phyloP scores from a whole-genome alignment of 352 stramenopile species.

The Pythium periplocum region DNA sequence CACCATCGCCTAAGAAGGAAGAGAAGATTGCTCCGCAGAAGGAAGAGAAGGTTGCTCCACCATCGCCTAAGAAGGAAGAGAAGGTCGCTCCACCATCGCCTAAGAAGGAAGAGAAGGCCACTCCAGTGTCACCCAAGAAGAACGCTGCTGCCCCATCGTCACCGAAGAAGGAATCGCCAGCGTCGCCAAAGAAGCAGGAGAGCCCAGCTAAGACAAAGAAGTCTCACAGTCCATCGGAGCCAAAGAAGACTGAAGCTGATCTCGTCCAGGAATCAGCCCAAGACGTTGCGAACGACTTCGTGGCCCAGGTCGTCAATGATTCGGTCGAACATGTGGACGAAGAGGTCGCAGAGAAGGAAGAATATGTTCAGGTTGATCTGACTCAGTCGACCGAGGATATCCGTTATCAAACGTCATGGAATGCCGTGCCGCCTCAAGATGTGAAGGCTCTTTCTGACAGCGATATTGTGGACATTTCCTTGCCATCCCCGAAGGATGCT shows the following conservation, averaged over 20 bases:
- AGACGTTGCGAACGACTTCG: conserved; percentile 35
- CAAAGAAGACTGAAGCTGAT: conserved; percentile 4
- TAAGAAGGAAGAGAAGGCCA: not conserved
- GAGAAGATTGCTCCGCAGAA: too few relatives aligned
- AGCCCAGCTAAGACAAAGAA: conserved; percentile 9
- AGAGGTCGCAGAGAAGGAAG: conserved; percentile 36
- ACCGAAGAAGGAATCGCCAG: conserved; percentile 9
- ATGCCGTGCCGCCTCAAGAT: not conserved
- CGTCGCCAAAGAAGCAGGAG: conserved; percentile 23
- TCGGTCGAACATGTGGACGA: conserved; percentile 36
- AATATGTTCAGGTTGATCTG: conserved; percentile 67
- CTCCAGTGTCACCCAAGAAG: not conserved
- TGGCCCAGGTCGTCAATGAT: conserved; percentile 37
- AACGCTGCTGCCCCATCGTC: conserved; percentile 2
- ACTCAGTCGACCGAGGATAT: conserved; percentile 39
- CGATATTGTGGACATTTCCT: conserved; percentile 7
- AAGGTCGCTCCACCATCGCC: too few relatives aligned
- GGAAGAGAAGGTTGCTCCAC: too few relatives aligned
- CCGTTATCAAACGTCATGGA: conserved; percentile 20
- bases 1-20: too few relatives aligned
- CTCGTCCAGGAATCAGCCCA: conserved; percentile 14
- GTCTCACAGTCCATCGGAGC: conserved; percentile 6
- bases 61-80: too few relatives aligned
- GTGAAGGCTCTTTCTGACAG: conserved; percentile 14
- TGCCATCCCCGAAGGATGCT: conserved; percentile 1